Evolutionary conservation across 805 yeast genomes (phyloP), one percentile per base, ranked within the genome.

Genomic region (Metschnikowia bowlesiae): DNA sequence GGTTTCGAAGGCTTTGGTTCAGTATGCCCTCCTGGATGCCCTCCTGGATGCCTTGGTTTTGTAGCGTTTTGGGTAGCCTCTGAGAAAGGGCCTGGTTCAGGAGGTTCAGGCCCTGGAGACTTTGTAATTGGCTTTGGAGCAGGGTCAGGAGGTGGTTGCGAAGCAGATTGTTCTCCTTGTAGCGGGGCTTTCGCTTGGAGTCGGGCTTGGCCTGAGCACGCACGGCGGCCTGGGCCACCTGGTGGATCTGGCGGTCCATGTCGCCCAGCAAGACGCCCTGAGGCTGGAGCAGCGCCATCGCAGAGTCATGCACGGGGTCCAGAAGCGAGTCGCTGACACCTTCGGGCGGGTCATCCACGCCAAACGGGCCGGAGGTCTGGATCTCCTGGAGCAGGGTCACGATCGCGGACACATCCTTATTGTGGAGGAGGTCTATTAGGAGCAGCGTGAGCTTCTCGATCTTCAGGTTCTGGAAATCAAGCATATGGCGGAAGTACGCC

Each of bases 241-340:
- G 68, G 42, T 70, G 75, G 34, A 72, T 62, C 36, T 68, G 74
- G 3, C 76, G 75, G 57, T 72, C 76, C 70, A 72, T 69, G 47
- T 66, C 68, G 35, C 68, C 65, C 28, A 69, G 75, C 10, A 54
- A 50, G 50, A 53, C 55, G 6, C 41, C 46, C 26, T 39, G 53
- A 6, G 51, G 11, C 34, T 29, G 43, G 14, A 39, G 43, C 13
- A 34, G 28, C 7, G 42, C 28, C 16, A 52, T 58, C 39, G 51
- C 54, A 16, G 42, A 37, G 37, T 48, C 53, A 32, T 53, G 58
- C 9, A 55, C 57, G 10, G 50, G 42, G 32, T 55, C 59, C 39
- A 46, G 48, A 18, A 57, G 53, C 22, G 50, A 44, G 14, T 55
- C 58, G 16, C 51, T 56, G 7, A 57, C 60, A 1, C 55, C 44